Evolutionary conservation across 768 basidiomycete genomes (phyloP).

Genomic region (Piloderma croceum): DNA sequence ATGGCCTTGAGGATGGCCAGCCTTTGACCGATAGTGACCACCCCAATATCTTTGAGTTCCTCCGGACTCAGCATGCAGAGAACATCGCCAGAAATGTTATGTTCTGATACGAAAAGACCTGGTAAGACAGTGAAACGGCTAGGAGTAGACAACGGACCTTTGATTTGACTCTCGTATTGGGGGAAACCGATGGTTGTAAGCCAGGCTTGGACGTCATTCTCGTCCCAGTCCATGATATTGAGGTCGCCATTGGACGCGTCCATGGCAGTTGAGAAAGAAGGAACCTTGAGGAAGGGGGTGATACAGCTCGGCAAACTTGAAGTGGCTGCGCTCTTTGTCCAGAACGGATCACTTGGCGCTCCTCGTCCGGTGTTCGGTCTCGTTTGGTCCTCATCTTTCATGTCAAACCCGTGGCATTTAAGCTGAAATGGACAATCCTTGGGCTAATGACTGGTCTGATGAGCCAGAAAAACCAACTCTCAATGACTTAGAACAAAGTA

Average conservation of each 20-base stretch:
- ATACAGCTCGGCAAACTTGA: no score
- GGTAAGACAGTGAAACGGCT: conserved; percentile 4
- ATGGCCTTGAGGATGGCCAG: conserved; percentile 88
- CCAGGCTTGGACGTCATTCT: conserved; percentile 76
- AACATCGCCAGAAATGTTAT: conserved; percentile 88
- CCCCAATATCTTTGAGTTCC: conserved; percentile 77
- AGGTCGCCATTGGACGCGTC: conserved; percentile 26
- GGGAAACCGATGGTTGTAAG: conserved; percentile 71
- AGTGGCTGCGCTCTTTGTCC: conserved; percentile 1
- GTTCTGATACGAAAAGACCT: conserved; percentile 48
- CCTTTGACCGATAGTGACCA: conserved; percentile 87
- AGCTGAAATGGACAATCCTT: conserved; percentile 66
- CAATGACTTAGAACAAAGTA: conserved; percentile 2
- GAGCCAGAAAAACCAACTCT: conserved; percentile 34
- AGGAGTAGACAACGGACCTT: conserved; percentile 45
- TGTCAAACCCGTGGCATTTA: conserved; percentile 18
- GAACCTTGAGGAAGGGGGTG: no score
- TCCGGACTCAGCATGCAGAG: conserved; percentile 82
- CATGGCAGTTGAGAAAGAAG: conserved; percentile 17
- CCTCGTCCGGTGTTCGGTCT: not conserved
- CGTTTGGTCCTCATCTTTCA: not conserved
- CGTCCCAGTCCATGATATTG: conserved; percentile 59
- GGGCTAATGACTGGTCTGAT: conserved; percentile 68
- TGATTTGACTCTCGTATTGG: conserved; percentile 79
- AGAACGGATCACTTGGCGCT: not conserved